Conservation (phyloP, 805 yeast genomes). For the Ogataea dorogensis region DNA sequence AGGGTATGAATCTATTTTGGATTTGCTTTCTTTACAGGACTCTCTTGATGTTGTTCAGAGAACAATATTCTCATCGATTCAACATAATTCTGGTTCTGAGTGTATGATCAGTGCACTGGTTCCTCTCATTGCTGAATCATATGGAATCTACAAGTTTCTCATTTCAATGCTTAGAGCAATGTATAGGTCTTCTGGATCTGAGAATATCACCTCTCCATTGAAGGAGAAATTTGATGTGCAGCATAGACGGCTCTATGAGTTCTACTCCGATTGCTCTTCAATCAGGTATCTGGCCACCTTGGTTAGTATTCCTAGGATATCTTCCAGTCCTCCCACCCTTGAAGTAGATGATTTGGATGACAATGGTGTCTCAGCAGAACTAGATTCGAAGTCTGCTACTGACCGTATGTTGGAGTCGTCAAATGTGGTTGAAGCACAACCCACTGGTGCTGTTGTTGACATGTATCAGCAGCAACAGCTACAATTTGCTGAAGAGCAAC, state of each 20-base stretch:
- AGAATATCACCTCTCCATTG: slow-evolving; percentile 74
- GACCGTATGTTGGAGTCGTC: background rate
- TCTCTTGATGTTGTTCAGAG: slow-evolving; percentile 75
- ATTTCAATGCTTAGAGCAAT: slow-evolving; percentile 90
- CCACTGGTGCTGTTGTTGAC: slow-evolving; percentile 47
- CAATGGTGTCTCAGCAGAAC: too few species aligned
- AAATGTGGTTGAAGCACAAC: slow-evolving; percentile 46
- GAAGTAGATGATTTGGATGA: slow-evolving; percentile 28
- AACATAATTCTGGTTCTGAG: slow-evolving; percentile 56
- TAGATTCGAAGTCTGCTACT: too few species aligned
- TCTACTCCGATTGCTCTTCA: slow-evolving; percentile 87
- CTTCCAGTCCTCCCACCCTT: slow-evolving; percentile 59
- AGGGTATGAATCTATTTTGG: slow-evolving; percentile 87
- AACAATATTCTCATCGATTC: slow-evolving; percentile 67
- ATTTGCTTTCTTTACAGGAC: slow-evolving; percentile 84
- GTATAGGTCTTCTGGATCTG: slow-evolving; percentile 68
- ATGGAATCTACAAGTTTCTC: slow-evolving; percentile 86
- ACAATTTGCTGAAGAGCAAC: slow-evolving; percentile 42
- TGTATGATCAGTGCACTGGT: slow-evolving; percentile 85
- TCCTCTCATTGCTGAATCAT: slow-evolving; percentile 86
- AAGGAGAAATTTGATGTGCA: slow-evolving; percentile 70
- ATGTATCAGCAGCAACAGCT: slow-evolving; percentile 23
- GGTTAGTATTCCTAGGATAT: slow-evolving; percentile 73
- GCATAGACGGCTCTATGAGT: slow-evolving; percentile 67
- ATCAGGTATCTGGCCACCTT: slow-evolving; percentile 77